These are phyloP conservation scores for Naganishia onofrii DNA, from an alignment of 768 basidiomycete species.

Conservation along the genomic window DNA sequence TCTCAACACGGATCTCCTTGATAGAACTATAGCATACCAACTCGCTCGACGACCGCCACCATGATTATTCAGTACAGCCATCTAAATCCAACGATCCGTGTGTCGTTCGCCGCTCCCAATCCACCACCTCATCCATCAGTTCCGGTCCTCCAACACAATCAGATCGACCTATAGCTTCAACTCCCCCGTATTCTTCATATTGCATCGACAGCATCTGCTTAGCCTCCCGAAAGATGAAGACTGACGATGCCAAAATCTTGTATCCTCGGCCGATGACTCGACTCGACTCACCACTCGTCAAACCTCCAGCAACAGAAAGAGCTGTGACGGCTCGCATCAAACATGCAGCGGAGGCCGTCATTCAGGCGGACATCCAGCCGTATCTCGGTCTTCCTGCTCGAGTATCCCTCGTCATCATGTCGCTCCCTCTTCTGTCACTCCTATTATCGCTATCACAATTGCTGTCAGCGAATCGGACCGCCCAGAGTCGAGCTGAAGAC, in stretches of 20 bases:
- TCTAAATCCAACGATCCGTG: too few species aligned
- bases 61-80: too few species aligned
- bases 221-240: neutral
- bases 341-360: neutral
- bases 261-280: constrained; percentile 9
- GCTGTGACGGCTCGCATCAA: neutral
- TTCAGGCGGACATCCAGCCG: constrained; percentile 60
- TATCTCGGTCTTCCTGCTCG: constrained; percentile 80
- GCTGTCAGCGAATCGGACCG: constrained; percentile 67
- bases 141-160: too few species aligned
- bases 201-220: too few species aligned
- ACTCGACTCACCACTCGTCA: neutral
- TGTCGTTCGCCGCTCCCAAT: too few species aligned
- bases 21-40: too few species aligned
- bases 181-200: neutral
- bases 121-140: too few species aligned
- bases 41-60: too few species aligned
- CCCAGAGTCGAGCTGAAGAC: constrained; percentile 65
- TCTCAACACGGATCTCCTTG: too few species aligned
- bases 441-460: constrained; percentile 82
- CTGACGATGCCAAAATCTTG: neutral
- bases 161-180: too few species aligned
- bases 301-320: neutral
- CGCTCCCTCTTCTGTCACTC: constrained; percentile 84
- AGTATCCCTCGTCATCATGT: constrained; percentile 83